Conservation (phyloP, 2,329 filamentous ascomycete genomes). For the Xylariaceae sp. region DNA sequence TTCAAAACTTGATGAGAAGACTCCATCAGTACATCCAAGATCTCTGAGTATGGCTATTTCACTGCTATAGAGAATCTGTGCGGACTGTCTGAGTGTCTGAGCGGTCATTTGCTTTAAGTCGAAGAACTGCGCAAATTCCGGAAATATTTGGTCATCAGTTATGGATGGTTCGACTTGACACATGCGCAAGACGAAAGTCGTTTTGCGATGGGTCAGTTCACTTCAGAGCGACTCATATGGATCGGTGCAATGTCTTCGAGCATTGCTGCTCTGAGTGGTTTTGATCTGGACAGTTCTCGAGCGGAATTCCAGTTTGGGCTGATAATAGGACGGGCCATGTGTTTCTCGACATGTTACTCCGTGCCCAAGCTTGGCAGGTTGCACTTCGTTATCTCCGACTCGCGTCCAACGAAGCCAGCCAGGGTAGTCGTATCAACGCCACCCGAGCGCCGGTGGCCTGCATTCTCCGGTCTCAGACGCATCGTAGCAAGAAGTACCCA, state of each 20-base stretch:
- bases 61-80: no score
- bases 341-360: not conserved
- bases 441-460: not conserved
- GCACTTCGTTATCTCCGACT: not conserved
- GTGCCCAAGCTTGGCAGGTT: not conserved
- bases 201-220: conserved; percentile 1
- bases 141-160: no score
- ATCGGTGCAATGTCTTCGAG: no score
- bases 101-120: no score
- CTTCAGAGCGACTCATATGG: no score
- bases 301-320: not conserved
- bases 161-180: not conserved
- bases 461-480: not conserved
- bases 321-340: not conserved
- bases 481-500: not conserved
- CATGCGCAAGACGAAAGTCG: conserved; percentile 29
- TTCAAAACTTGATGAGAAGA: no score
- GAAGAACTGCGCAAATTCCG: no score
- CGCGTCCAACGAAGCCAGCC: not conserved
- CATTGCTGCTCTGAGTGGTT: no score
- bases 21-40: no score
- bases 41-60: no score
- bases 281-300: not conserved
- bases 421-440: not conserved
- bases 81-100: no score